Conservation (phyloP, 148 eudicot genomes). For the Polygonum aviculare region DNA sequence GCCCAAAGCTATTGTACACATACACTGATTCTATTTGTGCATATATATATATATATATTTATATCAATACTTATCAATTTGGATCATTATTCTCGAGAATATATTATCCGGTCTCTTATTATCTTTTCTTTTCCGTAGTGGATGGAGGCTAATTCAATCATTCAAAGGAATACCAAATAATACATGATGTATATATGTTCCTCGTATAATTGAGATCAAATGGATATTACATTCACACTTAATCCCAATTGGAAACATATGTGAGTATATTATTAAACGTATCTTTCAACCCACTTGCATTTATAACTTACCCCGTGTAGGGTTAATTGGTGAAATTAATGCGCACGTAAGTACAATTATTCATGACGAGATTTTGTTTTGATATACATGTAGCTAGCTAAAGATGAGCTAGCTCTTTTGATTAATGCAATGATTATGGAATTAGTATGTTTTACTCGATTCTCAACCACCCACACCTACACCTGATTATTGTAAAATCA, state of each 20-base stretch:
- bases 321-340: background rate
- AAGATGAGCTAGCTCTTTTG: no score
- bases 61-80: background rate
- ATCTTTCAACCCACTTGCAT: background rate
- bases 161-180: background rate
- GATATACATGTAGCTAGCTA: no score
- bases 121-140: background rate
- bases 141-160: background rate
- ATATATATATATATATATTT: background rate
- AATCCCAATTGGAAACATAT: background rate
- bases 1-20: background rate
- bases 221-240: background rate
- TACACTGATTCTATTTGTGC: background rate
- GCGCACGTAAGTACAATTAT: no score
- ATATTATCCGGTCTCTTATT: background rate
- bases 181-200: background rate
- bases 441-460: background rate
- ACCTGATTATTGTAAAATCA: background rate
- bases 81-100: background rate
- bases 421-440: no score
- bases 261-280: no score
- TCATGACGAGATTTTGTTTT: no score
- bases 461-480: background rate
- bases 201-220: background rate
- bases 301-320: background rate